phyloP scores from a whole-genome alignment of 495 filamentous ascomycete species.

The Chaetomidium leptoderma region DNA sequence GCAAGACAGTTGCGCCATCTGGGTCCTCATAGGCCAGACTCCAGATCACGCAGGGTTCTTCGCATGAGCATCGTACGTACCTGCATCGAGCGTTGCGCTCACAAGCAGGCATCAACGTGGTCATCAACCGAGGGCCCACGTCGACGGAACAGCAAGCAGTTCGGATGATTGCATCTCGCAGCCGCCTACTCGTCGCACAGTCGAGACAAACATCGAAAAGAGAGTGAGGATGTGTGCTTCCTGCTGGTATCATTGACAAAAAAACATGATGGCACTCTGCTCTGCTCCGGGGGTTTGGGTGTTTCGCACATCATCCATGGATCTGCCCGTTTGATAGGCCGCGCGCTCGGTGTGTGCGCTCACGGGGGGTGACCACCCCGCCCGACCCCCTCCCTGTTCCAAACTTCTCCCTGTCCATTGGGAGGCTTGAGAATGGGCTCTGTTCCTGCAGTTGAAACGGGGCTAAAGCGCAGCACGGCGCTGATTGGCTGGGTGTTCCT shows the following conservation, averaged over 20 bases:
- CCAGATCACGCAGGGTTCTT: background rate
- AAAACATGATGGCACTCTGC: background rate
- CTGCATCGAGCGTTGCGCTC: slow-evolving; percentile 1
- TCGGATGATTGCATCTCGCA: background rate
- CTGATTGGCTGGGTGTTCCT: slow-evolving; percentile 25
- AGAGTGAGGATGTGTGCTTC: background rate
- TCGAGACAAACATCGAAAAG: background rate
- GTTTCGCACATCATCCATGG: background rate
- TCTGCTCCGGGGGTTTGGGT: background rate
- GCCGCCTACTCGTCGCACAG: background rate
- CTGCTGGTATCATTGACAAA: background rate
- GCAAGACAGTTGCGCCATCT: background rate
- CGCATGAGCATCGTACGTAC: slow-evolving; percentile 9
- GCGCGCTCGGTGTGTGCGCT: background rate
- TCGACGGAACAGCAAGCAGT: background rate
- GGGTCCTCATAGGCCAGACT: background rate
- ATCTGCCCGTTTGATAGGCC: slow-evolving; percentile 3
- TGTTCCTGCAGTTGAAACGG: slow-evolving; percentile 38
- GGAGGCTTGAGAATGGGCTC: slow-evolving; percentile 14
- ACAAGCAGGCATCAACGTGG: slow-evolving; percentile 14
- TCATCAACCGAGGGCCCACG: slow-evolving; percentile 10
- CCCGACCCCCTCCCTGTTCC: slow-evolving; percentile 5
- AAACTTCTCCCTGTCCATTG: slow-evolving; percentile 15
- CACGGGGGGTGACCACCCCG: background rate
- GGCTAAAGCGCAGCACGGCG: slow-evolving; percentile 13